Base-by-base conservation (phyloP, 805 yeast genomes). In the Candida stauntonica region DNA sequence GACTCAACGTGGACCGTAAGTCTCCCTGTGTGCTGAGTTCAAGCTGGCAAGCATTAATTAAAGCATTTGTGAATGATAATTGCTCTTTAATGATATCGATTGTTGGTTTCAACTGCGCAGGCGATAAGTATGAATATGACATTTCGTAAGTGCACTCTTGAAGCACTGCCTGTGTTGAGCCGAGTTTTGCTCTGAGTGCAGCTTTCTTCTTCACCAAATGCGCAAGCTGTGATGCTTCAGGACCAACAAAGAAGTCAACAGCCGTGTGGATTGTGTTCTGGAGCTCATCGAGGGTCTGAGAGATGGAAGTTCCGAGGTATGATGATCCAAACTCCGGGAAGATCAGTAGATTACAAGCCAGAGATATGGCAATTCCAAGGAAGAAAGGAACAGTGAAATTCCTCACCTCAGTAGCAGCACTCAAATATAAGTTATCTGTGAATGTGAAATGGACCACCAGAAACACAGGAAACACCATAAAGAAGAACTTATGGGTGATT, bases 301-400 rank as follows among this genome's bases (percentile, higher is more conserved):
- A 54, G 6, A 70, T 60, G 1, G 72, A 57, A 24, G 62, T 62
- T 20, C 78, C 78, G 11, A 73, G 48, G 45, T 65, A 70, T 0
- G 72, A 63, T 17, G 74, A 64, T 13, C 79, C 79, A 52, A 70
- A 70, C 43, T 73, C 79, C 2, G 79, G 79, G 45, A 70, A 73
- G 11, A 73, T 42, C 1, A 58, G 26, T 29, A 73, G 34, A 41
- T 70, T 72, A 52, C 70, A 63, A 19, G 65, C 57, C n/a, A 70
- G 39, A 0, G 73, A 60, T 41, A 70, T 52, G 0, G 67, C 73
- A 26, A 70, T 67, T 17, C 75, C 76, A 16, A 71, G 24, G 31
- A 68, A 63, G 41, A 73, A 67, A 0, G 79, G 79, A 0, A 60
- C 56, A 4, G 68, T 57, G 41, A 57, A 73, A 7, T 60, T 56